phyloP scores from a whole-genome alignment of 108 stramenopile species.

The Nitzschia sp. region DNA sequence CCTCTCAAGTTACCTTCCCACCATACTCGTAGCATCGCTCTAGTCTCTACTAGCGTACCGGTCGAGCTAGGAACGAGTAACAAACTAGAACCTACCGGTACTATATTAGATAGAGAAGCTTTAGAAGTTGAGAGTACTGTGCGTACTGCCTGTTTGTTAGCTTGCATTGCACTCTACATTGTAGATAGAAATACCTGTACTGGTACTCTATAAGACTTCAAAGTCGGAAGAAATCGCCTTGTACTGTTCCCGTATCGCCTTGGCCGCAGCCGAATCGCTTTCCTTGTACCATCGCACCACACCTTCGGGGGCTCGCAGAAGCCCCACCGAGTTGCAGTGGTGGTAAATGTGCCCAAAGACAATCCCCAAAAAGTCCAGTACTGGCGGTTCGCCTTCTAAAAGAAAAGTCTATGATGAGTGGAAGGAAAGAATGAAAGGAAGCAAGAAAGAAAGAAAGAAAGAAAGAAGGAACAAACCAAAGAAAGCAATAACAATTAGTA shows the following conservation, averaged over 20 bases:
- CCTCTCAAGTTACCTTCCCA: too few relatives aligned
- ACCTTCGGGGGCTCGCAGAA: constrained; percentile 61
- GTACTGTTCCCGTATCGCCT: constrained; percentile 67
- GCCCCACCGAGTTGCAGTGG: constrained; percentile 71
- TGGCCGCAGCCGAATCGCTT: constrained; percentile 50
- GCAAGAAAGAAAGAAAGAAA: background rate
- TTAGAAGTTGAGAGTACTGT: too few relatives aligned
- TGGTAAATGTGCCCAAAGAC: constrained; percentile 95
- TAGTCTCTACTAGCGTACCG: too few relatives aligned
- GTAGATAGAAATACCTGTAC: background rate
- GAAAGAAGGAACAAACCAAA: background rate
- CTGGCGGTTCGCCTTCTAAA: constrained; percentile 89
- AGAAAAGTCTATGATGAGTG: constrained; percentile 91
- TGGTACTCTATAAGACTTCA: constrained; percentile 48
- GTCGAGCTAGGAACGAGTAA: too few relatives aligned
- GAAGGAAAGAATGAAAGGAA: background rate
- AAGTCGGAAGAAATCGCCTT: constrained; percentile 83
- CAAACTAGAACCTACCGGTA: too few relatives aligned
- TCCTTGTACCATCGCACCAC: constrained; percentile 79
- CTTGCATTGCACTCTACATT: background rate
- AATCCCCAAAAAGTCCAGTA: constrained; percentile 93
- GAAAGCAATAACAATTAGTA: background rate
- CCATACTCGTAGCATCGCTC: too few relatives aligned
- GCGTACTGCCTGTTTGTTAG: too few relatives aligned
- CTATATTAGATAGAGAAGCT: too few relatives aligned